A percentile compares a stretch with the other conserved stretches of the same genome.
phyloP scores from a whole-genome alignment of 2,329 filamentous ascomycete species.

The Neofusicoccum cordaticola region DNA sequence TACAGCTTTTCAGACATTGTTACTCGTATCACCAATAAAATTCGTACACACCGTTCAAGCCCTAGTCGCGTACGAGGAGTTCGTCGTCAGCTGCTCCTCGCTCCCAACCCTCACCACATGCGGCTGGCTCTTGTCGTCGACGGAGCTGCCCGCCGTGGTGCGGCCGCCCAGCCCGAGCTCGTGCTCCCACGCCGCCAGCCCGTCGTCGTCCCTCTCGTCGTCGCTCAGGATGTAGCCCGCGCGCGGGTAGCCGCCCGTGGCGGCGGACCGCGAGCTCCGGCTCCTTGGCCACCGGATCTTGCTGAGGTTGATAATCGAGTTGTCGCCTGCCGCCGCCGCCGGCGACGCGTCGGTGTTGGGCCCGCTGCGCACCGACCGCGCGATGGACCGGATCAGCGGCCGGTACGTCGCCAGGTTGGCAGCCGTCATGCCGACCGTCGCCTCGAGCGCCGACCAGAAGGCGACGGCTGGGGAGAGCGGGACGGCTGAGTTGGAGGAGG shows the following conservation, averaged over 20 bases:
- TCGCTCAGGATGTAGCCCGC: not conserved
- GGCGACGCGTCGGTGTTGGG: not conserved
- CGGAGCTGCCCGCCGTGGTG: not conserved
- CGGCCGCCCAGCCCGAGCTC: not conserved
- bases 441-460: constrained; percentile 10
- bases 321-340: not conserved
- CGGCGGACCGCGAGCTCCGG: not conserved
- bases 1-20: not conserved
- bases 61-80: not conserved
- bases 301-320: not conserved
- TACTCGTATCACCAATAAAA: not conserved
- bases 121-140: not conserved
- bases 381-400: constrained; percentile 5
- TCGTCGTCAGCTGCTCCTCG: not conserved
- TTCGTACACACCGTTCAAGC: not conserved
- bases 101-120: not conserved
- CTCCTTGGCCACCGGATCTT: constrained; percentile 6
- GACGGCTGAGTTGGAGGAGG: not conserved
- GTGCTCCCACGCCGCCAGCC: not conserved
- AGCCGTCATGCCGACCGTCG: constrained; percentile 1
- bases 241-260: not conserved
- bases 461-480: constrained; percentile 12
- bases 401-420: constrained; percentile 13
- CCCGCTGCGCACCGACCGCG: not conserved
- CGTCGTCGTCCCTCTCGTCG: not conserved